Base-by-base conservation (phyloP, 257 asterid species). In the Verbena officinalis region DNA sequence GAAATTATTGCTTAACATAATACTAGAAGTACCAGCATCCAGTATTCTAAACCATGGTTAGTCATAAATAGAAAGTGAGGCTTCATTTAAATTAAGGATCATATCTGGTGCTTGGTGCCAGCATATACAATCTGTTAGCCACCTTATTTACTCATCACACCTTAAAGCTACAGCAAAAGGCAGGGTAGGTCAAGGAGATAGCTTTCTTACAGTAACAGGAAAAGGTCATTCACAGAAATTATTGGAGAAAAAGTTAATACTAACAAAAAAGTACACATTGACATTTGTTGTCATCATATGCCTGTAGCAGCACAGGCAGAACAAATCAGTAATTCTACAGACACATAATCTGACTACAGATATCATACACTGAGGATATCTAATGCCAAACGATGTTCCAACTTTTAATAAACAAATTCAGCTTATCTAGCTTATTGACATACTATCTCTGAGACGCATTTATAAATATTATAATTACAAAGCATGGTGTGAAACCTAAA, bases 361-460 rank as follows among this genome's bases (percentile, higher is more conserved):
- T 51, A 59, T 4, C 49, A 24, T n/a, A n/a, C n/a, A n/a, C n/a
- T n/a, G n/a, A n/a, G n/a, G n/a, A n/a, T 51, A 69, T 65, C 20
- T 46, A 50, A 27, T 23, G 40, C 63, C 20, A 64, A 42, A 56
- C 44, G 56, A 53, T 59, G 67, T 49, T 48, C 62, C 44, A 64
- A 48, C 54, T 54, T 30, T 24, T 67, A 40, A 57, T 38, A 43
- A 64, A 17, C 20, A 9, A 58, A n/a, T 43, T 51, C 38, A 62
- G 52, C 15, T 55, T 52, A 64, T 62, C 67, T 44, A 57, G 50
- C 62, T n/a, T 52, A 68, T 65, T 53, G 46, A 51, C 51, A 34
- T 34, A 52, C 65, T 34, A 53, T 70, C 22, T 64, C 49, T 69
- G 67, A 33, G 57, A 53, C 38, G 66, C 50, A 59, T 39, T 44